Percentiles rank a stretch among this genome's conserved stretches.
Conservation (phyloP, 331 rosid species). For the Stylosanthes scabra region DNA sequence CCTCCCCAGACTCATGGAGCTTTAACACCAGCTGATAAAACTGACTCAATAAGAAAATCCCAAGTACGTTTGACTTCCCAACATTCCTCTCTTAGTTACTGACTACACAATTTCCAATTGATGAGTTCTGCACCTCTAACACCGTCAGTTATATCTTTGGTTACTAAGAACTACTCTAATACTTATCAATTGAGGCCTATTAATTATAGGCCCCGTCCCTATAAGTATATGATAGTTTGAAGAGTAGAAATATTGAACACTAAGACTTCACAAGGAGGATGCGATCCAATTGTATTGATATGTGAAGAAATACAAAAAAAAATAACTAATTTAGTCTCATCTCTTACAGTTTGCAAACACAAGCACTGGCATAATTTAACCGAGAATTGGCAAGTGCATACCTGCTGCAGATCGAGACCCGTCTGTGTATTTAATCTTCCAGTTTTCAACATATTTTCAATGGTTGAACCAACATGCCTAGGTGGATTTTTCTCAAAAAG, state of each 20-base stretch:
- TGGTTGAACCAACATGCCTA: slow-evolving; percentile 51
- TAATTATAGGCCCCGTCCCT: neutral
- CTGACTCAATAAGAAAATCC: neutral
- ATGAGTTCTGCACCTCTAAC: neutral
- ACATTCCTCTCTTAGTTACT: neutral
- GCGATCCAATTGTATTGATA: neutral
- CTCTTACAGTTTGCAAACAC: slow-evolving; percentile 6
- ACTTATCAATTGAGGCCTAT: neutral
- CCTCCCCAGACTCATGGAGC: neutral
- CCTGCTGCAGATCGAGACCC: slow-evolving; percentile 96
- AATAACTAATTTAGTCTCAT: neutral
- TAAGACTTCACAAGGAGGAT: neutral
- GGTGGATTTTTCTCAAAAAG: slow-evolving; percentile 67
- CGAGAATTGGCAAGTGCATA: slow-evolving; percentile 44
- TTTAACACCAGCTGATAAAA: neutral
- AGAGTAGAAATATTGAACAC: neutral
- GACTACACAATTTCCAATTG: neutral
- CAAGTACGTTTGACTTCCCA: neutral
- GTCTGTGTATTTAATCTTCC: slow-evolving; percentile 72
- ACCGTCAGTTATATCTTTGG: neutral
- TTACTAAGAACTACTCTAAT: neutral
- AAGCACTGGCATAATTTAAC: slow-evolving; percentile 17
- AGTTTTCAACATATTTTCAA: slow-evolving; percentile 84
- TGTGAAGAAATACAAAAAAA: neutral
- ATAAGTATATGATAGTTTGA: neutral